Evolutionary conservation across 2,329 filamentous ascomycete genomes (phyloP), one percentile per base, ranked within the genome.

Genomic region (Nemania sp.): DNA sequence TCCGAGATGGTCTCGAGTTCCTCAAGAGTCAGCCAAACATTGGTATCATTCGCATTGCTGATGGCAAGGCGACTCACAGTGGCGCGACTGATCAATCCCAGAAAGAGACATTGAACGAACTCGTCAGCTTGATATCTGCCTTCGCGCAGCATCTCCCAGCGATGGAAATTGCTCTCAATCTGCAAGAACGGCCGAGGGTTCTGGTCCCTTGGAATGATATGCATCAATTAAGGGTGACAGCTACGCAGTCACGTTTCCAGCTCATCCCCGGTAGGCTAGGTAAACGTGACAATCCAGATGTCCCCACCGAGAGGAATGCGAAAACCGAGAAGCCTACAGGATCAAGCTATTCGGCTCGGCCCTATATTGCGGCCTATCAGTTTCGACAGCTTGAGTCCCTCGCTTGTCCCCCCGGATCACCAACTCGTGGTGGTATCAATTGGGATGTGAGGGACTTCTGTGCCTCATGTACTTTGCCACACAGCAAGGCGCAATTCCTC

Each of bases 81-180:
- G 66, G 74, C 15, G 71, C 74, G 7, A 63, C 67, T 1, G 69
- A 75, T 46, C 71, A 72, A 2, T 68, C 67, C 0, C 69, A 78
- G 20, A 71, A 73, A 17, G 60, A 70, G 12, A 69, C 78, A 18
- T 66, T 85, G 40, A 74, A 80, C 13, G 75, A 76, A n/a, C 69
- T 84, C 0, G 78, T 85, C 6, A 82, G 83, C 3, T 90, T 95
- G 84, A 86, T 96, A 71, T 79, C 85, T 53, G 78, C 82, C 1
- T 96, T 96, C 68, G 82, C 87, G 1, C 77, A 87, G 65, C 85
- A 89, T 69, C 79, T 97, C 13, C 91, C 91, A 0, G 86, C 93
- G 64, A 93, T 97, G 90, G 86, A 92, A 64, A 76, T 97, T 18
- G 90, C 90, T 0, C 90, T 97, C 77, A 97, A 96, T 71, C 80